Conservation (phyloP, 1,284 basidiomycete genomes). For the Ceratobasidium theobromae region DNA sequence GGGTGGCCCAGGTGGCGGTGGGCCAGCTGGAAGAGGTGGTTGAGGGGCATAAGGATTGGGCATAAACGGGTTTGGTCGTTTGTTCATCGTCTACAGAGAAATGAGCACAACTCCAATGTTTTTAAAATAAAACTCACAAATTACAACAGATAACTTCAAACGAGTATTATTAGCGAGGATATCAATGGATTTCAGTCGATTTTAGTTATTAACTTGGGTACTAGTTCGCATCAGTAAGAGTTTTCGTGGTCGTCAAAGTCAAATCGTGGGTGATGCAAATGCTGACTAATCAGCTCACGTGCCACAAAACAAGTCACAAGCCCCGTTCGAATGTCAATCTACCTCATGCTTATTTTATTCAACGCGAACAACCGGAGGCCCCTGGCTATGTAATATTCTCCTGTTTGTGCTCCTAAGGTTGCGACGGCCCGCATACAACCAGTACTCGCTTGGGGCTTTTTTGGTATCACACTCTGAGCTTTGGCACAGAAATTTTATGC, state of each 20-base stretch:
- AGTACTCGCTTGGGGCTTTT: too few relatives aligned
- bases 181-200: not conserved
- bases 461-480: too few relatives aligned
- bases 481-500: too few relatives aligned
- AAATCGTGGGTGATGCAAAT: not conserved
- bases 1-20: conserved; percentile 59
- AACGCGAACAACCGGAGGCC: too few relatives aligned
- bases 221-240: not conserved
- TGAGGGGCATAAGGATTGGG: conserved; percentile 52
- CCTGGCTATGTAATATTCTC: too few relatives aligned
- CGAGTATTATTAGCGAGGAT: not conserved
- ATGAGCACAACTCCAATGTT: not conserved
- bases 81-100: conserved; percentile 36
- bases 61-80: conserved; percentile 39
- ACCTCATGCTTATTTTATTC: too few relatives aligned
- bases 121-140: not conserved
- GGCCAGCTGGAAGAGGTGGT: conserved; percentile 71
- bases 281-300: not conserved
- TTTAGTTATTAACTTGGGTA: not conserved
- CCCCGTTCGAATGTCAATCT: too few relatives aligned
- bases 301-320: not conserved
- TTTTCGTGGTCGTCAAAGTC: not conserved
- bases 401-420: too few relatives aligned
- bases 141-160: not conserved
- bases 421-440: too few relatives aligned